Base-by-base conservation (phyloP, 2,329 filamentous ascomycete genomes). In the Cytospora piceicola region DNA sequence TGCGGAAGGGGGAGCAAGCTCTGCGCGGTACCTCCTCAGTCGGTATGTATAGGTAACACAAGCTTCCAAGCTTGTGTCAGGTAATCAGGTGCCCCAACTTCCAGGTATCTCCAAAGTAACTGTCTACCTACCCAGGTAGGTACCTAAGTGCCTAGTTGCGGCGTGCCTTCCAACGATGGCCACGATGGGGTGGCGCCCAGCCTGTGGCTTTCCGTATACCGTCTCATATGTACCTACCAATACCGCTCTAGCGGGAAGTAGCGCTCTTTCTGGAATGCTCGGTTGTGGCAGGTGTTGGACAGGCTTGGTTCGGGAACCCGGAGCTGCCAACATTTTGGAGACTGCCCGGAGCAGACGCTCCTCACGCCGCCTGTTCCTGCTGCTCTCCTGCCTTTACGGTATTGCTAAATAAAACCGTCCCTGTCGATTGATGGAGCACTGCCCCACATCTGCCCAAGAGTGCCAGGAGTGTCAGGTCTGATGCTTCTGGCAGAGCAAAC, bases 41-140 rank as follows among this genome's bases (percentile, higher is more conserved):
- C 12, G 11, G n/a, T 42, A 42, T 20, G 22, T 20, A 36, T 36
- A 36, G 42, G 46, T 49, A 5, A 12, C 46, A 49, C 46, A 49
- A 24, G 46, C 46, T 49, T 49, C 24, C 46, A 49, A 24, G 46
- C 46, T 49, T 49, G 46, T 24, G 46, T 49, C 46, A 49, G 46
- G 46, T 49, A 22, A 14, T n/a, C 22, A 24, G 11, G 22, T 24
- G 24, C 36, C 36, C 36, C 7, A 15, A 22, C 8, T 8, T 46
- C 6, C 42, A 39, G 15, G 36, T 39, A 39, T 14, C 12, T 34
- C 7, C 36, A 34, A 34, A 8, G 32, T 39, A n/a, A n/a, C n/a
- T n/a, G n/a, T n/a, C n/a, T n/a, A n/a, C n/a, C n/a, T n/a, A n/a
- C n/a, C n/a, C n/a, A n/a, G 27, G 27, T 34, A 34, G 32, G 32